Evolutionary conservation across 805 yeast genomes (phyloP), one percentile per base, ranked within the genome.

Genomic region (Zygosaccharomyces pseudorouxii): DNA sequence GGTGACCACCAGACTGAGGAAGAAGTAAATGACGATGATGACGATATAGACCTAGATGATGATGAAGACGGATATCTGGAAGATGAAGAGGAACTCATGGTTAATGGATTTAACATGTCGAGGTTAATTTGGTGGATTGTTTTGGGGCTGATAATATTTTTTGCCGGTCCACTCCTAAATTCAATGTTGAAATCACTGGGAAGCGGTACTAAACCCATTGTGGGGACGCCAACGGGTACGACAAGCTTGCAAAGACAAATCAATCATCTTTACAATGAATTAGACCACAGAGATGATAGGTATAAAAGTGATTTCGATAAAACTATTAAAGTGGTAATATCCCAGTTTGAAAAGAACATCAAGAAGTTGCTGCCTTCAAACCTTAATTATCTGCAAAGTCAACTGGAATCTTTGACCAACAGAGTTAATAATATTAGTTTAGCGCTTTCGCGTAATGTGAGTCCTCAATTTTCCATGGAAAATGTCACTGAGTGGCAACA

Each of bases 341-440:
- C 58, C 18, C 65, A 63, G 49, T 64, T 65, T 47, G 70, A 65
- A 38, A 60, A 61, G 43, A 63, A 62, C 41, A 56, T 65, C 28
- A 65, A 58, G 42, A 58, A 56, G 20, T 38, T 65, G 29, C 30
- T 64, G 19, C 69, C 70, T 5, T 35, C 55, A 12, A 62, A 63
- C 46, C 35, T 64, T 14, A 47, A 56, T 11, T 55, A 50, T 30
- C 51, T 60, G 36, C 56, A 63, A 46, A 45, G 53, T 10, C 60
- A 62, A 36, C 37, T 62, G 20, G 56, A 56, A 18, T 42, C 55
- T 8, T 42, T 62, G 16, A 59, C 59, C 20, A 53, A 51, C 16
- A 53, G 52, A 40, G 58, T 59, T 1, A 55, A 58, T 19, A 52
- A 49, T 22, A 40, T 59, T 11, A 54, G 60, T 5, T 22, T 39